phyloP scores from a whole-genome alignment of 805 yeast genomes.

The Myxozyma monticola region DNA sequence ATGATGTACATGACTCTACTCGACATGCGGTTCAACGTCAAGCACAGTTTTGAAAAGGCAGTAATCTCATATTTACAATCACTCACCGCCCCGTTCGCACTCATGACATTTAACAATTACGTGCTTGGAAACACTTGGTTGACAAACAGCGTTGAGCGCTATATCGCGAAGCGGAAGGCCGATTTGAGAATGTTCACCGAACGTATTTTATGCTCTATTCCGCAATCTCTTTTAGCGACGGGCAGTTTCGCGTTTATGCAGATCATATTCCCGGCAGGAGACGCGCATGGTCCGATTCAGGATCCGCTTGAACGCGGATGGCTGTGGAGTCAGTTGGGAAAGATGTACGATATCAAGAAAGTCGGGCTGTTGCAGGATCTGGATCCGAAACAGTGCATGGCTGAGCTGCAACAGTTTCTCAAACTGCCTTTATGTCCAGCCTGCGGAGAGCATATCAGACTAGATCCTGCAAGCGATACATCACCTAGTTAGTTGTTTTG shows the following conservation, averaged over 20 bases:
- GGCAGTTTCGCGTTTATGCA: no score
- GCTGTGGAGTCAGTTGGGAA: not conserved
- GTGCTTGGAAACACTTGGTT: not conserved
- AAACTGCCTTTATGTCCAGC: not conserved
- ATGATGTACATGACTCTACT: conserved; percentile 8
- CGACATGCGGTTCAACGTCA: conserved; percentile 10
- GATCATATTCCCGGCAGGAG: no score
- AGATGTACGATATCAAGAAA: not conserved
- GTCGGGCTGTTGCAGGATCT: not conserved
- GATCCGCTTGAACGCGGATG: conserved; percentile 4
- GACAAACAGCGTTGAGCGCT: not conserved
- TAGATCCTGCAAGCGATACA: no score
- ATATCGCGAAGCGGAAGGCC: not conserved
- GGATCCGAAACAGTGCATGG: not conserved
- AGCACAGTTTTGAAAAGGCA: conserved; percentile 1
- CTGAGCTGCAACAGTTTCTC: not conserved
- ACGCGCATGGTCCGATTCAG: not conserved
- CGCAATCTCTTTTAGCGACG: not conserved
- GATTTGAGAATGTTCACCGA: not conserved
- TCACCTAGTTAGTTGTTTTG: no score
- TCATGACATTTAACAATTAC: not conserved
- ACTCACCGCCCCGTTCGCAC: conserved; percentile 1
- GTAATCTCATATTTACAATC: conserved; percentile 7
- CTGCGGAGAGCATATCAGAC: not conserved
- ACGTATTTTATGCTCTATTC: not conserved